These are phyloP conservation scores for Ceratocystis harringtonii DNA, from an alignment of 2,329 filamentous ascomycete species.

Conservation along the genomic window DNA sequence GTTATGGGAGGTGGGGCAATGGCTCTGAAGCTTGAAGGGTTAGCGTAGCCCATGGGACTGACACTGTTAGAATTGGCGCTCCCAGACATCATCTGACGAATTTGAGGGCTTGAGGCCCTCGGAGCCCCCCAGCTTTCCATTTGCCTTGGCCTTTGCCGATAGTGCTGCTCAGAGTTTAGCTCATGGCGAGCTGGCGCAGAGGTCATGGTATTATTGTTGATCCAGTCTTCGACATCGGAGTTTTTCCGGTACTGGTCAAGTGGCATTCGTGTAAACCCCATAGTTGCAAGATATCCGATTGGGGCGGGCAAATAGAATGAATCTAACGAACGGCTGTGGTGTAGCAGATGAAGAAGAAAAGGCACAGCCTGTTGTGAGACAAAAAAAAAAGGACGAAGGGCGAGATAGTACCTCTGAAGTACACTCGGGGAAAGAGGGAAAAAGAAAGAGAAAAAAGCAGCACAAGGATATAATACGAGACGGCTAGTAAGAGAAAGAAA, in stretches of 20 bases:
- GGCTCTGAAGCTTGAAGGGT: background rate
- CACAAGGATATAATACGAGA: background rate
- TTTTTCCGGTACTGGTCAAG: slow-evolving; percentile 6
- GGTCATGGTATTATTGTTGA: background rate
- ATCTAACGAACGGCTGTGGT: background rate
- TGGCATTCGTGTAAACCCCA: slow-evolving; percentile 8
- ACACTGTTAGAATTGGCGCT: background rate
- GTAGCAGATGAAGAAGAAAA: background rate
- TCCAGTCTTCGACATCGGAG: slow-evolving; percentile 3
- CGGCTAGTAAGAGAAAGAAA: background rate
- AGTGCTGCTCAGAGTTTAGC: slow-evolving; percentile 11
- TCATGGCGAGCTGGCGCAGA: slow-evolving; percentile 7
- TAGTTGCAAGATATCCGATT: background rate
- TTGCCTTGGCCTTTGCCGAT: slow-evolving; percentile 7
- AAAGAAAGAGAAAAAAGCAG: background rate
- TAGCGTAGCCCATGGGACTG: background rate
- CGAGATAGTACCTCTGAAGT: background rate
- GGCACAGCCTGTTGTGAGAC: background rate
- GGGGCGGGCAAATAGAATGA: background rate
- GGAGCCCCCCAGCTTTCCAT: slow-evolving; percentile 12
- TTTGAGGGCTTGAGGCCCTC: background rate
- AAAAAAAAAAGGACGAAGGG: background rate
- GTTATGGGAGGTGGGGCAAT: background rate
- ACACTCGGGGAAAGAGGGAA: background rate
- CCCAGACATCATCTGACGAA: background rate